Evolutionary conservation across 805 yeast genomes (phyloP), one percentile per base, ranked within the genome.

Genomic region (Sugiyamaella smithiae): DNA sequence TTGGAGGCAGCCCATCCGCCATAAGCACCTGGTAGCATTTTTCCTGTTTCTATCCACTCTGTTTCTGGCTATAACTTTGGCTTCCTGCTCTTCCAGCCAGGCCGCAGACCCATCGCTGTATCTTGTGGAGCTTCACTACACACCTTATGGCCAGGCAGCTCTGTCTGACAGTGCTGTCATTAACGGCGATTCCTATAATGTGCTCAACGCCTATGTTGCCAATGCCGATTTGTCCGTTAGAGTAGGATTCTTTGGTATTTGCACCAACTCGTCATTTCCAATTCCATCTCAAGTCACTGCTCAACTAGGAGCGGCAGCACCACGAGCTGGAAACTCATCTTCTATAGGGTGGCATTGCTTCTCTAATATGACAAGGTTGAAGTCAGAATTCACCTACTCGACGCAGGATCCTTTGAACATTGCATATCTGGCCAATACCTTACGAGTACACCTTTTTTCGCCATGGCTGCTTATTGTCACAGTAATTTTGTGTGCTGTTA

Each of bases 191-290:
- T 51, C 54, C 4, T 48, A 47, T 20, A 28, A 32, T 16, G 42
- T 46, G 3, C 28, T 54, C 43, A 47, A 54, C 44, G 16, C 43
- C n/a, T 33, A 48, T 25, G 48, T 48, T 8, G 26, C 22, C 31
- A 22, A 23, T 33, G 37, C 55, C 2, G 43, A 52, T 45, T 40
- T 56, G 4, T 32, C 29, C 9, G 49, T 54, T 9, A 47, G 58
- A 17, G 26, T 52, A 2, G 57, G 58, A 5, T 57, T 54, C 43
- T 57, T 57, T 47, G 56, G 58, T 14, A 26, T 52, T n/a, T 57
- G 61, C 31, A 35, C 55, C 33, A 49, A 43, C 17, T 33, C 48
- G 1, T 26, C 42, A 14, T 16, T 25, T 20, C 24, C 40, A 7
- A 14, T 35, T 12, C 43, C 50, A 9, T 28, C 36, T 20, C 24